Conservation (phyloP, 1,284 basidiomycete genomes). For the Polyporus tsugae region DNA sequence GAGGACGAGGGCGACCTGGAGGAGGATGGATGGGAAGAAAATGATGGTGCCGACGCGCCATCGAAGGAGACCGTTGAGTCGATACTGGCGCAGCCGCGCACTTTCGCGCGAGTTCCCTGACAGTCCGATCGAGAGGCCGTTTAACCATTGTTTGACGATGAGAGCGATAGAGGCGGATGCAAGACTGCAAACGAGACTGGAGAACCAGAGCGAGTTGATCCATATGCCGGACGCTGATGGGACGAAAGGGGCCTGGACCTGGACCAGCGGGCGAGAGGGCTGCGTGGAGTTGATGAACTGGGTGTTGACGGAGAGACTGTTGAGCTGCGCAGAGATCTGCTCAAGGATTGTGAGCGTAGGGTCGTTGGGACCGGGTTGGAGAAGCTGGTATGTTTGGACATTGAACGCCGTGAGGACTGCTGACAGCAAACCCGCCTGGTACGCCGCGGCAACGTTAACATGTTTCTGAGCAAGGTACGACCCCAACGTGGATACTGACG, state of each 20-base stretch:
- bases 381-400: conserved; percentile 17
- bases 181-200: conserved; percentile 27
- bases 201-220: conserved; percentile 32
- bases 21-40: conserved; percentile 26
- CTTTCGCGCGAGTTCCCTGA: conserved; percentile 12
- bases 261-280: background rate
- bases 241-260: background rate
- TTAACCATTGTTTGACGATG: conserved; percentile 32
- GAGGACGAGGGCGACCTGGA: conserved; percentile 25
- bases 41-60: conserved; percentile 26
- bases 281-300: conserved; percentile 17
- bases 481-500: conserved; percentile 10
- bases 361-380: conserved; percentile 17
- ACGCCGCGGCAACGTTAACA: background rate
- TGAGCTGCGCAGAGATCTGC: conserved; percentile 17
- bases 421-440: conserved; percentile 22
- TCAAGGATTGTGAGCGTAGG: conserved; percentile 3
- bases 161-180: conserved; percentile 21
- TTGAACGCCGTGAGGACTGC: conserved; percentile 24
- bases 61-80: conserved; percentile 14
- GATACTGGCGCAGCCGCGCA: conserved; percentile 24
- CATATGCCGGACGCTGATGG: conserved; percentile 12
- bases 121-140: conserved; percentile 11
- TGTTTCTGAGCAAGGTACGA: background rate
- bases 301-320: conserved; percentile 9